phyloP scores from a whole-genome alignment of 192 early-diverging fungal genomes.

The Entomortierella beljakovae region DNA sequence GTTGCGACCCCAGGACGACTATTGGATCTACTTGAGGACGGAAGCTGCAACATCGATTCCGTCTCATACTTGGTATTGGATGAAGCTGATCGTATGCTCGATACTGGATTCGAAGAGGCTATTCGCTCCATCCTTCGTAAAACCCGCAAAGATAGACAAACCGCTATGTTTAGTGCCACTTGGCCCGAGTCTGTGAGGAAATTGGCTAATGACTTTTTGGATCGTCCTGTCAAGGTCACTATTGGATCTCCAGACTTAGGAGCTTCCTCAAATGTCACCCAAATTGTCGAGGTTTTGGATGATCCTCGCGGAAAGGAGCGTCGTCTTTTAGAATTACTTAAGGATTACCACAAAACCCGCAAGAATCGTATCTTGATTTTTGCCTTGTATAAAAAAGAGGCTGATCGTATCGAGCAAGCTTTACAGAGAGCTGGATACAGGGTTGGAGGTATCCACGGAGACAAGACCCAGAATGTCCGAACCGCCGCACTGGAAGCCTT shows the following conservation, averaged over 20 bases:
- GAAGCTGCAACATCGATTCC: conserved; percentile 78
- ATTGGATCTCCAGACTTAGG: conserved; percentile 91
- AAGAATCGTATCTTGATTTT: conserved; percentile 94
- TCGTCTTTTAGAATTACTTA: conserved; percentile 79
- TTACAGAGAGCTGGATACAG: conserved; percentile 83
- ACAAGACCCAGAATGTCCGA: conserved; percentile 88
- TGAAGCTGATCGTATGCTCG: conserved; percentile 98
- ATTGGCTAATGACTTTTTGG: conserved; percentile 85
- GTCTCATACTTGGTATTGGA: conserved; percentile 94
- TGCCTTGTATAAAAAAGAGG: conserved; percentile 98
- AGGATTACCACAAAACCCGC: conserved; percentile 85
- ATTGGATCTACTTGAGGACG: conserved; percentile 91
- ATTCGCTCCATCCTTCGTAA: conserved; percentile 89
- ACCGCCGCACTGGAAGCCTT: conserved; percentile 83
- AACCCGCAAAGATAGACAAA: conserved; percentile 82
- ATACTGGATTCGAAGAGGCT: conserved; percentile 92
- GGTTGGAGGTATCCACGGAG: conserved; percentile 91
- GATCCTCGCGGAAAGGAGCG: conserved; percentile 78
- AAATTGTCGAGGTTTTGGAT: conserved; percentile 92
- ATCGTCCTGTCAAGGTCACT: conserved; percentile 81
- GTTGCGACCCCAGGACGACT: conserved; percentile 98
- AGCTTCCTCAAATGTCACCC: conserved; percentile 86
- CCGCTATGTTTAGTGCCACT: conserved; percentile 96
- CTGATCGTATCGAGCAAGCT: conserved; percentile 79
- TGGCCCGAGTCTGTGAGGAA: conserved; percentile 94